A percentile compares a stretch with the other conserved stretches of the same genome.
These are phyloP conservation scores for Colletotrichum chlorophyti DNA, from an alignment of 2,329 filamentous ascomycete genomes.

Conservation along the genomic window DNA sequence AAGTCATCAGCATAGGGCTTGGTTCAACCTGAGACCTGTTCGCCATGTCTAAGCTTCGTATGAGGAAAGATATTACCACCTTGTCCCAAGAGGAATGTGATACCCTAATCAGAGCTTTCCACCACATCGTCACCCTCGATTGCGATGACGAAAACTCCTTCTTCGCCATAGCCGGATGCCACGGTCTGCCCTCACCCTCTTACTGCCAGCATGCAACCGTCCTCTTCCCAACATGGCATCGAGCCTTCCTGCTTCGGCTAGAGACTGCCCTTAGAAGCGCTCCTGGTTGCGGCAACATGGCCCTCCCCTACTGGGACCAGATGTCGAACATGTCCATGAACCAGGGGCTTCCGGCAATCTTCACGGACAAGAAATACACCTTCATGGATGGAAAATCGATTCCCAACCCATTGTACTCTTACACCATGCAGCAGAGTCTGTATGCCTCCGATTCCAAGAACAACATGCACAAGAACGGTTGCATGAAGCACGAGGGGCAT, in stretches of 20 bases:
- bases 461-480: too few relatives aligned
- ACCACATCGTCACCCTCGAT: too few relatives aligned
- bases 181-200: conserved; percentile 36
- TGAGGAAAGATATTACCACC: too few relatives aligned
- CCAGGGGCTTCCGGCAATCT: neutral
- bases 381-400: neutral
- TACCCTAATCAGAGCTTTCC: too few relatives aligned
- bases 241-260: conserved; percentile 35
- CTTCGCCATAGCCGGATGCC: conserved; percentile 35
- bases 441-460: too few relatives aligned
- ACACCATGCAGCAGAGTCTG: conserved; percentile 30
- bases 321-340: neutral
- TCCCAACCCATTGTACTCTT: conserved; percentile 33
- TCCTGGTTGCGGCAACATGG: conserved; percentile 22
- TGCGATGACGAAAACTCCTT: conserved; percentile 34
- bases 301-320: conserved; percentile 35
- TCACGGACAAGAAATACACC: neutral
- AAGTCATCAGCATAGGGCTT: too few relatives aligned
- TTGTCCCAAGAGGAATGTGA: too few relatives aligned
- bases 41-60: too few relatives aligned
- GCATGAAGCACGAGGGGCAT: conserved; percentile 31
- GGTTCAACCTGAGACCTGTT: too few relatives aligned
- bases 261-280: conserved; percentile 31
- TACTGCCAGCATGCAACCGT: conserved; percentile 39
- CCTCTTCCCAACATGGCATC: conserved; percentile 39